phyloP scores from a whole-genome alignment of 352 stramenopile species.

The Paralagenidium karlingii region DNA sequence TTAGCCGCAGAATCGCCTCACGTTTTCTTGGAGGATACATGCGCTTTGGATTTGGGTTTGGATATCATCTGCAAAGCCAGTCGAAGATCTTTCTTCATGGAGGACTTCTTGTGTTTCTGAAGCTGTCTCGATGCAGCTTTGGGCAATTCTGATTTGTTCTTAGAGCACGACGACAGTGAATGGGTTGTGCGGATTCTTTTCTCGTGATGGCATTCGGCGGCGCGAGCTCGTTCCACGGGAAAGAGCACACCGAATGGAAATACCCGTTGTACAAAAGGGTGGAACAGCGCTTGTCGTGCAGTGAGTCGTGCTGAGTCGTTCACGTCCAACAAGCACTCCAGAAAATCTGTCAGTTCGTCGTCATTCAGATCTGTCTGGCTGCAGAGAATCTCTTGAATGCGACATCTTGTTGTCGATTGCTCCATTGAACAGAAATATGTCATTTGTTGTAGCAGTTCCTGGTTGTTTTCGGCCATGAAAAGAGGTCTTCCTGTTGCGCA shows the following conservation, averaged over 20 bases:
- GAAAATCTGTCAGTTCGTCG: slow-evolving; percentile 32
- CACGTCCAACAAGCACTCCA: slow-evolving; percentile 30
- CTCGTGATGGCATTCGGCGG: too few relatives aligned
- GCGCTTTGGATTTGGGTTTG: too few relatives aligned
- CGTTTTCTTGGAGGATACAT: too few relatives aligned
- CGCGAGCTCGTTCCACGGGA: too few relatives aligned
- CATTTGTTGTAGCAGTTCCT: slow-evolving; percentile 2
- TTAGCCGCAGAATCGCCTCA: too few relatives aligned
- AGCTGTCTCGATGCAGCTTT: too few relatives aligned
- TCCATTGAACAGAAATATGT: slow-evolving; percentile 1
- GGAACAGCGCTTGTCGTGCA: slow-evolving; percentile 34
- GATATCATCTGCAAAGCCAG: too few relatives aligned
- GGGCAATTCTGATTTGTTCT: too few relatives aligned
- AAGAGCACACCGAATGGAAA: slow-evolving; percentile 61
- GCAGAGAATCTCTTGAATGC: neutral
- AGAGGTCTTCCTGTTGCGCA: slow-evolving; percentile 38
- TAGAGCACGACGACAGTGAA: too few relatives aligned
- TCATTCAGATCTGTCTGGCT: neutral
- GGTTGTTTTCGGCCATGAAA: slow-evolving; percentile 15
- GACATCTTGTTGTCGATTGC: slow-evolving; percentile 1
- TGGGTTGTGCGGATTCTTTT: too few relatives aligned
- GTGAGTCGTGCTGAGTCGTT: slow-evolving; percentile 27
- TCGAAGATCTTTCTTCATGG: too few relatives aligned
- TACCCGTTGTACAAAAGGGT: slow-evolving; percentile 54
- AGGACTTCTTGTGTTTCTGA: too few relatives aligned